These are phyloP conservation scores for Umbelopsis vinacea DNA, from an alignment of 192 early-diverging fungal species.

Conservation along the genomic window DNA sequence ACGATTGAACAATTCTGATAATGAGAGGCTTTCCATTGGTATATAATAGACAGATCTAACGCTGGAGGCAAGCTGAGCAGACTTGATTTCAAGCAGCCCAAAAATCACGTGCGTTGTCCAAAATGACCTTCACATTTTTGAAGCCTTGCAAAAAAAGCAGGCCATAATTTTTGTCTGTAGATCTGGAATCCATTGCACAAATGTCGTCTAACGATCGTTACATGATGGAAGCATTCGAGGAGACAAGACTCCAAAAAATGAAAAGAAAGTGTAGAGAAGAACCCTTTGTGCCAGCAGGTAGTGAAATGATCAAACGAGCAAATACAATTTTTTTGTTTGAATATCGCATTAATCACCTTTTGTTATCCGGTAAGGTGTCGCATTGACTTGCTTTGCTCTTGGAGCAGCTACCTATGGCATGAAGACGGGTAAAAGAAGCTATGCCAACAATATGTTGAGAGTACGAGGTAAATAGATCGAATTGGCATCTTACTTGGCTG, in stretches of 20 bases:
- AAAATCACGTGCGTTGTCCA: neutral
- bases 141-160: neutral
- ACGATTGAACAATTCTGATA: constrained; percentile 32
- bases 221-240: constrained; percentile 15
- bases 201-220: neutral
- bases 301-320: neutral
- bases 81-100: too few species aligned
- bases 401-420: constrained; percentile 23
- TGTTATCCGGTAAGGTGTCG: constrained; percentile 3
- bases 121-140: neutral
- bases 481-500: neutral
- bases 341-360: neutral
- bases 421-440: constrained; percentile 14
- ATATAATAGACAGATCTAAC: neutral
- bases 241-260: constrained; percentile 15
- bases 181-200: neutral
- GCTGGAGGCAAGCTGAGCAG: too few species aligned
- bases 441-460: constrained; percentile 28
- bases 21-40: constrained; percentile 32
- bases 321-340: neutral
- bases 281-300: constrained; percentile 30
- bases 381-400: constrained; percentile 28
- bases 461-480: constrained; percentile 11
- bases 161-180: neutral
- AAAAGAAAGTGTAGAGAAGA: constrained; percentile 27